Base-by-base conservation (phyloP, 495 filamentous ascomycete genomes). In the Talaromyces adpressus region DNA sequence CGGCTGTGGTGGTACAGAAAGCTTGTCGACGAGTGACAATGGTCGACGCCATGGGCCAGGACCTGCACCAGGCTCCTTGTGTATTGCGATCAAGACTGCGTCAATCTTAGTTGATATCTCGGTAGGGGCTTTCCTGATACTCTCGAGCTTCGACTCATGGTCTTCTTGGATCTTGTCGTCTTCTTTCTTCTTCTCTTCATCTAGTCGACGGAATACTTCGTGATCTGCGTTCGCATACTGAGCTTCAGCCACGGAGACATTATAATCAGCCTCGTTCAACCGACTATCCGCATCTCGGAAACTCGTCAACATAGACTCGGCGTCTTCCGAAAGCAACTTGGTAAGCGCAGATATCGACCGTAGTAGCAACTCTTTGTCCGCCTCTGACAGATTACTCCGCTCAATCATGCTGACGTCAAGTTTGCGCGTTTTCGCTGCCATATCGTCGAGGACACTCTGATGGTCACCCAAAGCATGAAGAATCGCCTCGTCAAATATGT, bases 181-280 rank as follows among this genome's bases (percentile, higher is more conserved):
- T 63, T 84, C 82, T 62, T 81, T 82, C 63, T 76, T 73, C 67
- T 82, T 81, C 63, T 83, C 82, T 59, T 70, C 73, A 27, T 77
- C 72, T 4, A 83, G 72, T 47, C 72, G 78, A 23, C 68, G 67
- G 62, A 82, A 78, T 16, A 79, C 74, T 14, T 77, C 73, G 23
- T 68, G 47, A 2, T 82, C 79, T 5, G 79, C 71, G 36, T 76
- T 73, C 30, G 79, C 70, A 66, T 80, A 77, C 27, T 73, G 77
- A 9, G 81, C 82, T 63, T 82, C 80, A 32, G 82, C 81, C 29
- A 82, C 79, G 29, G 82, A 82, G 29, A 84, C 72, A 56, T 76
- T 72, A 65, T 84, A 84, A 64, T 84, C 82, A 11, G 81, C 81
- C 52, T 80, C 73, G 66, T 83, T 83, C 58, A 84, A 75, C 5